Percentiles rank a stretch among this genome's conserved stretches.
Conservation (phyloP, 176 grass and related monocot genomes). For the Avena sativa region DNA sequence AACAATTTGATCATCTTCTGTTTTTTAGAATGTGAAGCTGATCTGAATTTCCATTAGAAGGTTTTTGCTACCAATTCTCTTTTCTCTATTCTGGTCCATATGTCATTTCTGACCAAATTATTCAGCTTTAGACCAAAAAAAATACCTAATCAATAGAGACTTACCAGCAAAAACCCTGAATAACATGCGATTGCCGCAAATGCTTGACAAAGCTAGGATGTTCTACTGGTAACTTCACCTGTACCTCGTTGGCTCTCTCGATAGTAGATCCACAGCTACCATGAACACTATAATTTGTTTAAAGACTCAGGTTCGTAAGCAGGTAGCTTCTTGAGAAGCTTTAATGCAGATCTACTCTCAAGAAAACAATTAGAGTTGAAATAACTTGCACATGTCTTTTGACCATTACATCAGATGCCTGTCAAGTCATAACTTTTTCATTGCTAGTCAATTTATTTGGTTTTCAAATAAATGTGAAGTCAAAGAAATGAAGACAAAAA, state of each 20-base stretch:
- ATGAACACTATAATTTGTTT: not conserved
- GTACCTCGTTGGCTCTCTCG: constrained; percentile 43
- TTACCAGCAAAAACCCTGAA: constrained; percentile 51
- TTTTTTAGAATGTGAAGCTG: not conserved
- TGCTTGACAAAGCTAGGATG: constrained; percentile 46
- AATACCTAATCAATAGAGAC: constrained; percentile 9
- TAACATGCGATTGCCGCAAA: constrained; percentile 49
- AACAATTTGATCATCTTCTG: not conserved
- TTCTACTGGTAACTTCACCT: constrained; percentile 36
- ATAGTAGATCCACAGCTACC: constrained; percentile 26
- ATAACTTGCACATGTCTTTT: constrained; percentile 39
- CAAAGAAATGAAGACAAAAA: not conserved
- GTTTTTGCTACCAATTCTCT: not conserved
- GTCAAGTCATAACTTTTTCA: constrained; percentile 38
- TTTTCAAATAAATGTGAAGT: not conserved
- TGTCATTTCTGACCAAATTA: not conserved
- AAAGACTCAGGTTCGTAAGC: not conserved
- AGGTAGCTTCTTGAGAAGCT: not conserved
- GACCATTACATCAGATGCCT: constrained; percentile 36
- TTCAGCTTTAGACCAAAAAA: not conserved
- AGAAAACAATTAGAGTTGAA: constrained; percentile 26
- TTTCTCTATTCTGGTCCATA: not conserved
- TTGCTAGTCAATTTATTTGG: not conserved
- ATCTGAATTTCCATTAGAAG: constrained; percentile 8
- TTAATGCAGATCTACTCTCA: not conserved